Conservation (phyloP, 257 asterid genomes). For the Lantana camara region DNA sequence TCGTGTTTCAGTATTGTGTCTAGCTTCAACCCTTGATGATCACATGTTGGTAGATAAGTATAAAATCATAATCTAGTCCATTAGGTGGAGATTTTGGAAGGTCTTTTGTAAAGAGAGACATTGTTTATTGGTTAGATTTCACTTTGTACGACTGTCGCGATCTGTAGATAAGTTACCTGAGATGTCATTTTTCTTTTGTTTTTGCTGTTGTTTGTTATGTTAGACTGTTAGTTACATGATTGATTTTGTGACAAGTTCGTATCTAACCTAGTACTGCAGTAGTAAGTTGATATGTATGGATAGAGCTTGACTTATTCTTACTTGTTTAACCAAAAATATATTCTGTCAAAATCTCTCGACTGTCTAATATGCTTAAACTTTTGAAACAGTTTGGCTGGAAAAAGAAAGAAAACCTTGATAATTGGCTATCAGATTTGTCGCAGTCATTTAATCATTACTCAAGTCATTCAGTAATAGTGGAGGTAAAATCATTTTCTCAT, state of each 20-base stretch:
- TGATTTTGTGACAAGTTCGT: background rate
- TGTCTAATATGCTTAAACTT: constrained; percentile 27
- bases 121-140: background rate
- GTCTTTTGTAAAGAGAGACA: constrained; percentile 1
- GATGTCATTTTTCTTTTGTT: background rate
- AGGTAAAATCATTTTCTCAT: constrained; percentile 54
- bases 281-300: no score
- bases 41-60: no score
- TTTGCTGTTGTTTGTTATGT: constrained; percentile 1
- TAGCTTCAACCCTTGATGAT: no score
- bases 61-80: background rate
- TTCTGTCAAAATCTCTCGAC: constrained; percentile 1
- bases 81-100: constrained; percentile 3
- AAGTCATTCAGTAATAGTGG: constrained; percentile 57
- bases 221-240: no score
- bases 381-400: constrained; percentile 63
- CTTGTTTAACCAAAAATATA: no score
- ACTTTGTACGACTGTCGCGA: constrained; percentile 8
- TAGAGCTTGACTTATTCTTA: no score
- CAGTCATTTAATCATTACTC: constrained; percentile 83
- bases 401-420: constrained; percentile 76
- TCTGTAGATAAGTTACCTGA: constrained; percentile 1
- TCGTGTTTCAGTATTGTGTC: no score
- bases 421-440: constrained; percentile 80
- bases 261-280: no score